Base-by-base conservation (phyloP, 768 basidiomycete genomes). In the Coprinellus aureogranulatus region DNA sequence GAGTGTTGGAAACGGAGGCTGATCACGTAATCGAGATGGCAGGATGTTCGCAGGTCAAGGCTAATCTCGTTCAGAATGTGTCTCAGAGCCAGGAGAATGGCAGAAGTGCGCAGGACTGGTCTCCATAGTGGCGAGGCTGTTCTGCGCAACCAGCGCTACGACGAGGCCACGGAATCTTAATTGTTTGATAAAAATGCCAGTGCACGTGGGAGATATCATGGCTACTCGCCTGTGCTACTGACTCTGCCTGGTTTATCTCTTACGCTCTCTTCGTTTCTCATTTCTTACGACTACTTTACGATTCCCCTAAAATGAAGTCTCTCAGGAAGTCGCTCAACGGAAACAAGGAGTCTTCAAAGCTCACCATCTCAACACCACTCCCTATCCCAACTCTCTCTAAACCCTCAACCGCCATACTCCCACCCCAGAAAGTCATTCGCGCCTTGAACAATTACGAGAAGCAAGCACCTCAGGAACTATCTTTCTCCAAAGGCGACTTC, bases 361-460 rank as follows among this genome's bases (percentile, higher is more conserved):
- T 84, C 3, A 82, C 86, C 64, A 89, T 91, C 40, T 89, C 88
- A 34, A 88, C 85, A 0, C 88, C 88, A 3, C 68, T 84, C 0
- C 86, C 86, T 2, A 71, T 89, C 25, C 87, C 88, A 14, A 58
- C 50, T 37, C 75, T 91, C 44, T 87, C 86, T 51, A 90, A 87
- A 65, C 88, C 90, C 4, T 72, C 84, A 22, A 77, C 84, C 44
- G 81, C 88, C 25, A 84, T 90, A 59, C 72, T 87, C 0, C 94
- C 93, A 1, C 94, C 97, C 2, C 91, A 95, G 74, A 96, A 94
- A 70, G 95, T 98, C 70, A 96, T 99, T 64, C 89, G 91, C 57
- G 95, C 96, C 2, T 75, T 89, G 61, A 72, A 80, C 10, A 65
- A 78, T 2, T 86, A 92, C 75, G 75, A 80, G 47, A 83, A 92